Base-by-base conservation (phyloP, 768 basidiomycete genomes). In the Rhizopogon roseolus region DNA sequence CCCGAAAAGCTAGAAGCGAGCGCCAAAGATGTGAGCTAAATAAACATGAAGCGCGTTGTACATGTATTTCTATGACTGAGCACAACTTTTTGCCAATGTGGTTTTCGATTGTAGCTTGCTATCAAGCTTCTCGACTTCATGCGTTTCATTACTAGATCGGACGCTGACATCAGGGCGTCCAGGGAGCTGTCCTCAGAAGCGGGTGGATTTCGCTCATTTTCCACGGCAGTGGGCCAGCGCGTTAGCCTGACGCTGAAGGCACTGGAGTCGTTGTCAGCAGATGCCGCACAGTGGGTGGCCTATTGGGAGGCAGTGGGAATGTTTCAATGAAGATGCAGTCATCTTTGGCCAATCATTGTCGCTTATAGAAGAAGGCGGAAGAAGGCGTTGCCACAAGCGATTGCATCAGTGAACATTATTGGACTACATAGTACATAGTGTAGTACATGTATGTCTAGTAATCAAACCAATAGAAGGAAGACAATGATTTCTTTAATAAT, bases 281-380 rank as follows among this genome's bases (percentile, higher is more conserved):
- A 67, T 49, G 70, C 60, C 6, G 49, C 50, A 4, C 43, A 55
- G 39, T 74, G 73, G 73, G 58, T 73, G 6, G 60, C 54, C 27
- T 75, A 75, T 53, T 75, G 73, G 73, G 64, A 59, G 39, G 55
- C 39, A 7, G 37, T 52, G 32, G 60, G 60, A 11, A 59, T 67
- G 34, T 57, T 50, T 14, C 41, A 22, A 42, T 36, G 4, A 25
- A 4, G 22, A 3, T 22, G 22, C 5, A 16, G 28, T 8, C 5
- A 29, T 6, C 6, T 8, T 6, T 29, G 28, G 5, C 8, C 28
- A 32, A 32, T 32, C 1, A 8, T 7, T 29, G 29, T 29, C 7
- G 29, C 29, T 22, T 22, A 3, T 22, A 22, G 22, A 22, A 22
- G 22, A 22, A 22, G 22, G 22, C 22, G 22, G 22, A 22, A 22